A percentile compares a stretch with the other conserved stretches of the same genome.
phyloP scores from a whole-genome alignment of 345 rosid species.

The Physaria fendleri region DNA sequence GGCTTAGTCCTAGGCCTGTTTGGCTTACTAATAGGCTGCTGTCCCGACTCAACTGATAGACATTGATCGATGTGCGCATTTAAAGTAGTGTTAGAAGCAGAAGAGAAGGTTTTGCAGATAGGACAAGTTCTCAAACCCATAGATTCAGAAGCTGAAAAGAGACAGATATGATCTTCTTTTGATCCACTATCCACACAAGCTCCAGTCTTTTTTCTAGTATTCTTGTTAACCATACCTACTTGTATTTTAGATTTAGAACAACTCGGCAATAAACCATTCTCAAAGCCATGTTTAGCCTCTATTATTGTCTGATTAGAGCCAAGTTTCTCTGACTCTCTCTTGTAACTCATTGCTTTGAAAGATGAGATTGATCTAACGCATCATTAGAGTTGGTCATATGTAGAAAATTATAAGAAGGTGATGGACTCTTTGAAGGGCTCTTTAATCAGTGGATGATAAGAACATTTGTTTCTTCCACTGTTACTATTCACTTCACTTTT shows the following conservation, averaged over 20 bases:
- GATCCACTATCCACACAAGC: slow-evolving; percentile 37
- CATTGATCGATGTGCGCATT: slow-evolving; percentile 99
- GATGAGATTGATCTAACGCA: slow-evolving; percentile 30
- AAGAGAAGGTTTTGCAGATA: slow-evolving; percentile 93
- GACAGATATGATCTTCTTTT: too few relatives aligned
- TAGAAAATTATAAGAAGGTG: slow-evolving; percentile 34
- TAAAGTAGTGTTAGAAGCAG: slow-evolving; percentile 96
- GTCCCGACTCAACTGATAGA: slow-evolving; percentile 63
- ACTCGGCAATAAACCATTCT: slow-evolving; percentile 42
- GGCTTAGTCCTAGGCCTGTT: slow-evolving; percentile 69
- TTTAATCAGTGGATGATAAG: slow-evolving; percentile 84
- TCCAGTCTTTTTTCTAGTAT: slow-evolving; percentile 59
- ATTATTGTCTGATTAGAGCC: neutral
- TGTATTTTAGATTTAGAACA: slow-evolving; percentile 53
- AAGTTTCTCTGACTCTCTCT: too few relatives aligned
- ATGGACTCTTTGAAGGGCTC: slow-evolving; percentile 60
- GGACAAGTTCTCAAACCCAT: slow-evolving; percentile 75
- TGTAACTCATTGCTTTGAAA: slow-evolving; percentile 23
- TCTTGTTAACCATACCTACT: slow-evolving; percentile 31
- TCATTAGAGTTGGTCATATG: slow-evolving; percentile 11
- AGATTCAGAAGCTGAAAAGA: slow-evolving; percentile 52
- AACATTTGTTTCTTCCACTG: slow-evolving; percentile 42
- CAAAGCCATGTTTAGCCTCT: slow-evolving; percentile 22
- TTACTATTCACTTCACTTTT: slow-evolving; percentile 31
- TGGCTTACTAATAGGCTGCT: slow-evolving; percentile 44